Conservation (phyloP, 805 yeast genomes). For the Metschnikowia matae region DNA sequence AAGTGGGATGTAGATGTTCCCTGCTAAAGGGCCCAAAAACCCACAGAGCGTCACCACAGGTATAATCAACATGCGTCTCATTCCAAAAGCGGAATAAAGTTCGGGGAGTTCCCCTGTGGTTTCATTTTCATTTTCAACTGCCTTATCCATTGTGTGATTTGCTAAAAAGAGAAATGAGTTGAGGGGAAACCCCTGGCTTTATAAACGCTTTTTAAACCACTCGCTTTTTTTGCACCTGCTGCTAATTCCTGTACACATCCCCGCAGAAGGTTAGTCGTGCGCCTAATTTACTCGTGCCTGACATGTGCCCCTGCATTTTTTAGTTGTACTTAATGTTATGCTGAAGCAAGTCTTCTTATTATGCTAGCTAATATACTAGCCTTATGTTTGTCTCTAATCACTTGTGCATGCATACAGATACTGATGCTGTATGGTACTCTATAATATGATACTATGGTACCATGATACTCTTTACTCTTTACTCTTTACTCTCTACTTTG, state of each 20-base stretch:
- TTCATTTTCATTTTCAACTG: background rate
- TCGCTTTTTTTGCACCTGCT: background rate
- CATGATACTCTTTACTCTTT: too few species aligned
- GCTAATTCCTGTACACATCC: background rate
- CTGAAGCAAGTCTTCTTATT: background rate
- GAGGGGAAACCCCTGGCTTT: background rate
- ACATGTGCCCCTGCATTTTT: background rate
- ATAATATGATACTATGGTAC: too few species aligned
- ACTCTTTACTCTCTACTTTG: too few species aligned
- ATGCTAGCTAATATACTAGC: too few species aligned
- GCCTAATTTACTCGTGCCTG: background rate
- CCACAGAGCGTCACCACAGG: conserved; percentile 45
- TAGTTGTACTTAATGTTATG: background rate
- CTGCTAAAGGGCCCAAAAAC: conserved; percentile 53
- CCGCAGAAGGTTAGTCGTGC: background rate
- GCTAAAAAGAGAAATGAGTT: too few species aligned
- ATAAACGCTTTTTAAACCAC: background rate
- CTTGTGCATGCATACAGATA: too few species aligned
- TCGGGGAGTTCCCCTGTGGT: background rate
- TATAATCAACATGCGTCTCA: conserved; percentile 25
- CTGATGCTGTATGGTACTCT: too few species aligned
- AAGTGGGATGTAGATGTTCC: conserved; percentile 55
- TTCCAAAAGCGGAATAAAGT: conserved; percentile 8
- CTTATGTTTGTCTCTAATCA: too few species aligned
- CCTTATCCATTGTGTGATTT: background rate